phyloP scores from a whole-genome alignment of 768 basidiomycete species.

The Termitomyces sp. region DNA sequence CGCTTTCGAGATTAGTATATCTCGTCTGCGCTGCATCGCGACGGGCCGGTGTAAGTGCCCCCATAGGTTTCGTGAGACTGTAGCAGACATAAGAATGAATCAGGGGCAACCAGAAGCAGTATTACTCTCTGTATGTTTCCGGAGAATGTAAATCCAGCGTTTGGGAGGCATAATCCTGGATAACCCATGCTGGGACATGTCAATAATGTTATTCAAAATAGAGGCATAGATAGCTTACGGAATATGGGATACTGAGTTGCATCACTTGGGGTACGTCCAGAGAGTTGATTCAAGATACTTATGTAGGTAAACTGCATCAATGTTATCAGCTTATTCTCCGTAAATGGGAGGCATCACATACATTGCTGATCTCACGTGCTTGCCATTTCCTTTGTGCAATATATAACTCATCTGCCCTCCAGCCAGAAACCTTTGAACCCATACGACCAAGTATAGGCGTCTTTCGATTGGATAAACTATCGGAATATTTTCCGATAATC shows the following conservation, averaged over 20 bases:
- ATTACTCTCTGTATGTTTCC: conserved; percentile 71
- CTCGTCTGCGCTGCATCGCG: conserved; percentile 72
- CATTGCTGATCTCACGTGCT: conserved; percentile 87
- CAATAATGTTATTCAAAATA: background rate
- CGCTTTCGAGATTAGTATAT: conserved; percentile 71
- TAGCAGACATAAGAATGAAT: background rate
- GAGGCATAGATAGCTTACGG: conserved; percentile 43
- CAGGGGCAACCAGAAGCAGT: conserved; percentile 1
- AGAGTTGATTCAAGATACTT: conserved; percentile 86
- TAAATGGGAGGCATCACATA: conserved; percentile 28
- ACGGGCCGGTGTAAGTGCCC: conserved; percentile 74
- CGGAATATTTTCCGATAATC: conserved; percentile 41
- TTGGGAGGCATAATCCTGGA: conserved; percentile 78
- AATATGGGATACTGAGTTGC: conserved; percentile 94
- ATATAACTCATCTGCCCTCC: conserved; percentile 56
- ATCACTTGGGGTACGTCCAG: conserved; percentile 90
- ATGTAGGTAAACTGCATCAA: conserved; percentile 76
- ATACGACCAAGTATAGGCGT: conserved; percentile 54
- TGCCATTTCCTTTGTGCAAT: conserved; percentile 85
- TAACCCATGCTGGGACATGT: conserved; percentile 69
- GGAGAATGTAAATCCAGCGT: conserved; percentile 60
- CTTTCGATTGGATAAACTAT: conserved; percentile 43
- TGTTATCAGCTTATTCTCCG: background rate
- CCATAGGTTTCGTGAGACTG: conserved; percentile 87
- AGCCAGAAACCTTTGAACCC: conserved; percentile 47